phyloP scores from a whole-genome alignment of 106 monocot genomes.

The Xerophyta viscosa region DNA sequence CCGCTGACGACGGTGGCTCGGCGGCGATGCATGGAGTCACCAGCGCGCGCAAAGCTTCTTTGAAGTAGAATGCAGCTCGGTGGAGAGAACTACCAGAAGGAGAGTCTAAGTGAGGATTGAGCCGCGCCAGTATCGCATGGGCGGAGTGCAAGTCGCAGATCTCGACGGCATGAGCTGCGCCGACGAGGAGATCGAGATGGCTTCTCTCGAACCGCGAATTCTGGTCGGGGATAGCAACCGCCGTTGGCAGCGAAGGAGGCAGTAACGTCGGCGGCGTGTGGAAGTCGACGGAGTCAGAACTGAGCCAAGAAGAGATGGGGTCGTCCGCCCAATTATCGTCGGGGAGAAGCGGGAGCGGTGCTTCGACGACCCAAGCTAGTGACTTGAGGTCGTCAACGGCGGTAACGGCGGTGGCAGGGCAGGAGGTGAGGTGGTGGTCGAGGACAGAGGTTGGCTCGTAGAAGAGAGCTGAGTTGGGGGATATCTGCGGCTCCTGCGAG shows the following conservation, averaged over 20 bases:
- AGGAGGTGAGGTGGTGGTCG: conserved; percentile 54
- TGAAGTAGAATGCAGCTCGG: conserved; percentile 63
- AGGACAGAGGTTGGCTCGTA: conserved; percentile 84
- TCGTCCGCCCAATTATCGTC: no score
- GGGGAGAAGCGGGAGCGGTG: neutral
- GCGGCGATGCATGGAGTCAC: conserved; percentile 11
- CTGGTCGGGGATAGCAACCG: no score
- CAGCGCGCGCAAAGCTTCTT: conserved; percentile 57
- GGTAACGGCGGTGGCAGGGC: conserved; percentile 22
- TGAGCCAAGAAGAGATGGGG: no score
- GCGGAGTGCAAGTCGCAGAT: conserved; percentile 32
- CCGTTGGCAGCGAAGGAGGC: no score
- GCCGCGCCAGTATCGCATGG: conserved; percentile 56
- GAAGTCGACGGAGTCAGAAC: no score
- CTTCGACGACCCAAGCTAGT: conserved; percentile 5
- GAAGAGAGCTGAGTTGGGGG: conserved; percentile 2
- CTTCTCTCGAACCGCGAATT: conserved; percentile 16
- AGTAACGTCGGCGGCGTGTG: no score
- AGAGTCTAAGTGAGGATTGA: conserved; percentile 45
- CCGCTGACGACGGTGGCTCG: conserved; percentile 25
- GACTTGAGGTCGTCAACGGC: neutral
- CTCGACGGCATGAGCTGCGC: conserved; percentile 41
- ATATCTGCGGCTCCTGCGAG: neutral
- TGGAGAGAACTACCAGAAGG: conserved; percentile 35
- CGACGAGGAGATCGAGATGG: conserved; percentile 45